Percentiles rank a stretch among this genome's conserved stretches.
These are phyloP conservation scores for Serpula lacrymans DNA, from an alignment of 768 basidiomycete species.

Conservation along the genomic window DNA sequence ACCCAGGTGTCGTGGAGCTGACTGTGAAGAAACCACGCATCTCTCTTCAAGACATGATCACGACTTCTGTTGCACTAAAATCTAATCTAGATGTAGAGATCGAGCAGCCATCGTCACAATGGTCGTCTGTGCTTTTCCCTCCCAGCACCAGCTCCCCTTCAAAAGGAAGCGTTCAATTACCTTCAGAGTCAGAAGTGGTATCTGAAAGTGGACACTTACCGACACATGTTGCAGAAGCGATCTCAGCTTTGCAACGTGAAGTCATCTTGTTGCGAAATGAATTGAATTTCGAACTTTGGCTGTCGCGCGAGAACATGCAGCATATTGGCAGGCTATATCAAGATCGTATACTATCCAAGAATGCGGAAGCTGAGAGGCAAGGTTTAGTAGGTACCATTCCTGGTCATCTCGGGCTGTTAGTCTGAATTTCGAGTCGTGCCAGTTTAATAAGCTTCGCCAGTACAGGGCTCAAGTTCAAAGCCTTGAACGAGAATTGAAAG, in stretches of 20 bases:
- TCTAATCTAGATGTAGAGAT: conserved; percentile 66
- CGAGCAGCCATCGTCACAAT: conserved; percentile 46
- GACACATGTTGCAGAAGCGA: conserved; percentile 55
- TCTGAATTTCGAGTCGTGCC: not conserved
- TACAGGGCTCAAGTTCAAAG: conserved; percentile 65
- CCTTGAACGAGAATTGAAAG: conserved; percentile 66
- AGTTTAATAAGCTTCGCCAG: conserved; percentile 83
- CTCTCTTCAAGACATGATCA: conserved; percentile 74
- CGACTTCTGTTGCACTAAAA: conserved; percentile 69
- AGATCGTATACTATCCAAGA: conserved; percentile 66
- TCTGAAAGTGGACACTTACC: conserved; percentile 29
- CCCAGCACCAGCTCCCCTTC: conserved; percentile 25
- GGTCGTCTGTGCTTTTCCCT: conserved; percentile 48
- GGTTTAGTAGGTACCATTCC: conserved; percentile 53
- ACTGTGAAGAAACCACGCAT: conserved; percentile 32
- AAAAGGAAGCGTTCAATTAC: conserved; percentile 14
- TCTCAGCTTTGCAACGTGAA: conserved; percentile 73
- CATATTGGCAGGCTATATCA: conserved; percentile 81
- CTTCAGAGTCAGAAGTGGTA: conserved; percentile 13
- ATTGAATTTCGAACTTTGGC: conserved; percentile 83
- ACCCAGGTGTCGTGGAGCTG: conserved; percentile 33
- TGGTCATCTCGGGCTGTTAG: conserved; percentile 2
- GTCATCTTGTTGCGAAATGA: conserved; percentile 73
- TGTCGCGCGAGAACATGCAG: conserved; percentile 74
- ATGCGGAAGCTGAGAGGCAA: conserved; percentile 79